Percentiles rank a stretch among this genome's conserved stretches.
Conservation (phyloP, 2,329 filamentous ascomycete species). For the Elsinoe fawcettii region DNA sequence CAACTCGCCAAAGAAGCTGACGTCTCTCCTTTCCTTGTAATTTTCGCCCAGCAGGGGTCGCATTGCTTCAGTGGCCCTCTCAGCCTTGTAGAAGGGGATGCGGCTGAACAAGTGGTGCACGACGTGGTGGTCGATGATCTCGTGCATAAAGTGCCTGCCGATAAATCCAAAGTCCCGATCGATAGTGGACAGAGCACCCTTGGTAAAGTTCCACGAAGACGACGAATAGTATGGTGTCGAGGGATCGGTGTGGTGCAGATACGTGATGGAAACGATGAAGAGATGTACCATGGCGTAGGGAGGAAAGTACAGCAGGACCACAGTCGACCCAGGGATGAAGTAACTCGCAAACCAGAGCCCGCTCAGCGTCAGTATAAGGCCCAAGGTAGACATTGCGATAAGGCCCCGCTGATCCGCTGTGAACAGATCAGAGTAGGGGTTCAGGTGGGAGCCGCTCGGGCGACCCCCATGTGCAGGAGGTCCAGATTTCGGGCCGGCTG, state of each 20-base stretch:
- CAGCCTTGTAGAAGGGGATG: conserved; percentile 55
- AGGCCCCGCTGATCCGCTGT: conserved; percentile 49
- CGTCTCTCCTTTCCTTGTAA: conserved; percentile 33
- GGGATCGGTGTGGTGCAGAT: conserved; percentile 63
- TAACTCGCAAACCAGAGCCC: conserved; percentile 47
- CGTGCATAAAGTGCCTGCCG: conserved; percentile 58
- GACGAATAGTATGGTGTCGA: conserved; percentile 52
- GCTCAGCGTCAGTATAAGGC: conserved; percentile 45
- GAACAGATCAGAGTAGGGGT: conserved; percentile 55
- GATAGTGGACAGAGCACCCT: conserved; percentile 55
- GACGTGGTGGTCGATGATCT: conserved; percentile 58
- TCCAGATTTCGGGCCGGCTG: conserved; percentile 16
- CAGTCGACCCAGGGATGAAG: conserved; percentile 49
- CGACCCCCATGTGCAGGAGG: conserved; percentile 16
- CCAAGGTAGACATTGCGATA: conserved; percentile 54
- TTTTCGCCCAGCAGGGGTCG: conserved; percentile 48
- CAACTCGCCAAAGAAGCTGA: conserved; percentile 64
- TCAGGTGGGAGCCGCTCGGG: conserved; percentile 44
- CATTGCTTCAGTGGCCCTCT: conserved; percentile 52
- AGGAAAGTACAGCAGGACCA: conserved; percentile 53
- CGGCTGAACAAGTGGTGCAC: conserved; percentile 51
- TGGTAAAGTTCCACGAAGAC: conserved; percentile 54
- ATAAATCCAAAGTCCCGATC: conserved; percentile 60
- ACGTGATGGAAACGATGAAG: conserved; percentile 68
- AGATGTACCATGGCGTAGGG: conserved; percentile 65